A percentile compares a stretch with the other conserved stretches of the same genome.
Evolutionary conservation across 768 basidiomycete genomes (phyloP).

Genomic region (Auriculariales sp.): DNA sequence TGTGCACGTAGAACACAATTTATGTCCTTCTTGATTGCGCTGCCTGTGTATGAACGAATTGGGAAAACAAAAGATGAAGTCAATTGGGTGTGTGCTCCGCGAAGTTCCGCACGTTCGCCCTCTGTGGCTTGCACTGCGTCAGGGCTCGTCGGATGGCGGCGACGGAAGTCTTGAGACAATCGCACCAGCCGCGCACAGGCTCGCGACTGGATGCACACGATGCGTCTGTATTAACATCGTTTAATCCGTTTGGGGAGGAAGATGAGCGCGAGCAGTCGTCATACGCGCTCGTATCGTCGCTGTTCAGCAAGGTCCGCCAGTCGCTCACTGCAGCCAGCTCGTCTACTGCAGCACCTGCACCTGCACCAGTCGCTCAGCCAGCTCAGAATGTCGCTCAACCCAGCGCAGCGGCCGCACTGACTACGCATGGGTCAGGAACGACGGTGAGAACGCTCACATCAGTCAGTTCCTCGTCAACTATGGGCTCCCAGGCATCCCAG

Average conservation of each 20-base stretch:
- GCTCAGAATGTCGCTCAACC: conserved; percentile 4
- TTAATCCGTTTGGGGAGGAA: conserved; percentile 87
- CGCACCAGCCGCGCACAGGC: conserved; percentile 26
- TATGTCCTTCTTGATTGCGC: no score
- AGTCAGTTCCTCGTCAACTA: background rate
- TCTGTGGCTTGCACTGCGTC: background rate
- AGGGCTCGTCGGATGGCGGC: background rate
- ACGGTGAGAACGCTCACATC: background rate
- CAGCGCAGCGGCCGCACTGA: conserved; percentile 18
- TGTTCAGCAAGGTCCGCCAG: conserved; percentile 71
- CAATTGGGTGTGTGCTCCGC: no score
- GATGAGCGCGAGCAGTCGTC: conserved; percentile 83
- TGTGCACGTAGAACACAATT: no score
- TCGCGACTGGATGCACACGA: conserved; percentile 42
- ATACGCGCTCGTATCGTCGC: conserved; percentile 67
- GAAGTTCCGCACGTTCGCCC: no score
- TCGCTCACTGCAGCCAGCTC: conserved; percentile 45
- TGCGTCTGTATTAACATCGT: conserved; percentile 64
- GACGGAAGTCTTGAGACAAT: conserved; percentile 3
- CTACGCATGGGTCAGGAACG: conserved; percentile 22
- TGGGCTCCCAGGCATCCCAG: no score
- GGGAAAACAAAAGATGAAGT: no score
- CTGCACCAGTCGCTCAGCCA: conserved; percentile 8
- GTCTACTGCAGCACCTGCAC: conserved; percentile 18
- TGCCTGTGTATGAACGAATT: no score